Conservation (phyloP, 2,329 filamentous ascomycete genomes). For the Geosmithia flava region DNA sequence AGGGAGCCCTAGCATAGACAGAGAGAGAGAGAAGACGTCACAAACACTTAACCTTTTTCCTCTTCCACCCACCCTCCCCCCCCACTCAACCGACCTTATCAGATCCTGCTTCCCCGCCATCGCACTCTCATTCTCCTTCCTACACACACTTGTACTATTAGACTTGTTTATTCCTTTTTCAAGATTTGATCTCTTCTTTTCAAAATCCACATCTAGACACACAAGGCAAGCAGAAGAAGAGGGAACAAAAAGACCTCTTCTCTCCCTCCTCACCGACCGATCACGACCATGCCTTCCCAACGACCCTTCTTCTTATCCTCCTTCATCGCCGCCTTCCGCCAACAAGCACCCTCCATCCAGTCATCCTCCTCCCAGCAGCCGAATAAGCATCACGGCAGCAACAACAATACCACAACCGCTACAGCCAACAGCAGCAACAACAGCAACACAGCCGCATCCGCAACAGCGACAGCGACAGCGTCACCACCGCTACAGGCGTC, state of each 20-base stretch:
- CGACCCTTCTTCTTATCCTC: constrained; percentile 43
- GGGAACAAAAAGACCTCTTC: too few relatives aligned
- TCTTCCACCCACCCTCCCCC: neutral
- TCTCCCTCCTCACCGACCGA: too few relatives aligned
- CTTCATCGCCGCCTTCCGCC: constrained; percentile 43
- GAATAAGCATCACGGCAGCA: constrained; percentile 20
- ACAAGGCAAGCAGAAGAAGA: too few relatives aligned
- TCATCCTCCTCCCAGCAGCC: constrained; percentile 9
- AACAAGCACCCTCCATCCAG: constrained; percentile 25
- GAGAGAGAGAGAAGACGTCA: neutral
- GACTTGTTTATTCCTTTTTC: too few relatives aligned
- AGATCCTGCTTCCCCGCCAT: neutral
- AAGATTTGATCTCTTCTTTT: too few relatives aligned
- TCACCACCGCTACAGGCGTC: constrained; percentile 7
- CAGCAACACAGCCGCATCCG: constrained; percentile 4
- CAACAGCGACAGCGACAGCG: constrained; percentile 6
- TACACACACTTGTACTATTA: neutral
- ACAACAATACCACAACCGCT: constrained; percentile 14
- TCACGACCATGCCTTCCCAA: constrained; percentile 31
- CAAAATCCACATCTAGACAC: too few relatives aligned
- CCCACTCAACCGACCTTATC: neutral
- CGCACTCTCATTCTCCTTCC: neutral
- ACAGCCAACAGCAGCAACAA: constrained; percentile 8
- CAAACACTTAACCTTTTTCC: neutral
- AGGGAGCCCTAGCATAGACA: too few relatives aligned